Percentiles rank a stretch among this genome's conserved stretches.
Evolutionary conservation across 2,329 filamentous ascomycete genomes (phyloP).

Genomic region (Scytalidium sp.): DNA sequence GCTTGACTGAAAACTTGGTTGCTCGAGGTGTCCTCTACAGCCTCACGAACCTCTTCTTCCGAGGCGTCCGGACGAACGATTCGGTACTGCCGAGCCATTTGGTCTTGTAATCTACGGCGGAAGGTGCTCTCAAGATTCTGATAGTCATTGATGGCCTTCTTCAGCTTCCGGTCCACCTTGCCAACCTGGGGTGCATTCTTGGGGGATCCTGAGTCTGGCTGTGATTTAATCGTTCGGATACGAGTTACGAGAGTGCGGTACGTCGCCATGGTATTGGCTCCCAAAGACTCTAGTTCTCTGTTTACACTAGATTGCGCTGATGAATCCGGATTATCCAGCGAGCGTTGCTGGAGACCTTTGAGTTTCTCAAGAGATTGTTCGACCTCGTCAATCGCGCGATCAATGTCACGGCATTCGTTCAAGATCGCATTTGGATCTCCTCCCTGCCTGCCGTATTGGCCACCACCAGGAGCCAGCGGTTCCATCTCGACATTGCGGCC

Average conservation of each 20-base stretch:
- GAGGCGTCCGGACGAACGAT: slow-evolving; percentile 83
- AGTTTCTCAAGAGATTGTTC: slow-evolving; percentile 71
- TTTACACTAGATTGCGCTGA: slow-evolving; percentile 62
- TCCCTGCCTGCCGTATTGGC: slow-evolving; percentile 40
- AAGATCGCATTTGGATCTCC: slow-evolving; percentile 73
- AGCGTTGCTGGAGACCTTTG: slow-evolving; percentile 58
- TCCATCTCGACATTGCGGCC: slow-evolving; percentile 64
- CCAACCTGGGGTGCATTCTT: slow-evolving; percentile 79
- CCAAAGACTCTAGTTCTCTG: slow-evolving; percentile 69
- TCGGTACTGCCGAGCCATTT: slow-evolving; percentile 84
- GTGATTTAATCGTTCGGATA: slow-evolving; percentile 79
- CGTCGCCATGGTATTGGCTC: slow-evolving; percentile 75
- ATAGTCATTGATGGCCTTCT: slow-evolving; percentile 77
- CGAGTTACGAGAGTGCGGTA: slow-evolving; percentile 79
- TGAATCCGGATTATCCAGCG: slow-evolving; percentile 73
- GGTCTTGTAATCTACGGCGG: slow-evolving; percentile 74
- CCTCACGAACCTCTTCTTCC: slow-evolving; percentile 73
- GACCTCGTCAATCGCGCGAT: slow-evolving; percentile 72
- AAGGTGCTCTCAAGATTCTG: slow-evolving; percentile 78
- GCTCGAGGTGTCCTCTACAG: slow-evolving; percentile 65
- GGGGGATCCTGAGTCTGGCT: slow-evolving; percentile 68
- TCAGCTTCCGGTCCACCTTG: slow-evolving; percentile 75
- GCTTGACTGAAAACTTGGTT: slow-evolving; percentile 87
- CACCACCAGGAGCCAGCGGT: slow-evolving; percentile 53
- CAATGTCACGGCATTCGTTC: slow-evolving; percentile 80